These are phyloP conservation scores for Blastobotrys indianensis DNA, from an alignment of 1,139 yeast genomes.

Conservation along the genomic window DNA sequence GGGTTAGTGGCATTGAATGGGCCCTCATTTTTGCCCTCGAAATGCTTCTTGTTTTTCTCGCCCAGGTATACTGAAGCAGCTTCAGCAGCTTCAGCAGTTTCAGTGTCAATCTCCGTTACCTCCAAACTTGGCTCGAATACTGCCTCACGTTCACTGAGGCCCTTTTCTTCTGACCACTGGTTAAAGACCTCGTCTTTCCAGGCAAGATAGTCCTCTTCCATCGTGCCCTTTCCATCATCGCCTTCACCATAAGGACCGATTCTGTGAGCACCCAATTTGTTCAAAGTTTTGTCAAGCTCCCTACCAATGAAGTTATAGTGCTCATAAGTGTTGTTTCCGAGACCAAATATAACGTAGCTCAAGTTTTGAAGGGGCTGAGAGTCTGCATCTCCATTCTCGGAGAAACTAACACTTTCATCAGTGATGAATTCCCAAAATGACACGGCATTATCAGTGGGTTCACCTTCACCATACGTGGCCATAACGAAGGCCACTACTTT, in stretches of 20 bases:
- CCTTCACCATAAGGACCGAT: constrained; percentile 80
- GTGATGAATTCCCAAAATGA: constrained; percentile 49
- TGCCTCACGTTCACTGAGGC: constrained; percentile 70
- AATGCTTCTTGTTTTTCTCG: constrained; percentile 70
- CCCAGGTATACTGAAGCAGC: constrained; percentile 63
- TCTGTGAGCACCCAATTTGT: constrained; percentile 60
- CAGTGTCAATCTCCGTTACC: constrained; percentile 34
- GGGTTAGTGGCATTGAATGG: constrained; percentile 87
- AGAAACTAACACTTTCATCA: constrained; percentile 32
- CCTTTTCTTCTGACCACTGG: constrained; percentile 56
- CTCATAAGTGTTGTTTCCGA: constrained; percentile 92
- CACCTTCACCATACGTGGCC: constrained; percentile 98
- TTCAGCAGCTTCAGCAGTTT: constrained; percentile 32
- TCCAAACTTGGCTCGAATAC: constrained; percentile 68
- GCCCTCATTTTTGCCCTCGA: constrained; percentile 50
- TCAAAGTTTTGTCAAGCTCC: constrained; percentile 46
- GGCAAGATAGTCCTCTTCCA: constrained; percentile 89
- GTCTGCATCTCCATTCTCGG: constrained; percentile 40
- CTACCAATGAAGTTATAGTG: constrained; percentile 81
- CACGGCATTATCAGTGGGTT: constrained; percentile 89
- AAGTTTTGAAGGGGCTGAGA: constrained; percentile 58
- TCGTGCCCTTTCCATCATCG: constrained; percentile 90
- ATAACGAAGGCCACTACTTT: constrained; percentile 65
- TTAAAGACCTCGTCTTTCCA: constrained; percentile 85
- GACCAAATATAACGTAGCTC: constrained; percentile 73